Evolutionary conservation across 495 filamentous ascomycete species (phyloP), one percentile per base, ranked within the genome.

Genomic region (Aspergillus panamensis): DNA sequence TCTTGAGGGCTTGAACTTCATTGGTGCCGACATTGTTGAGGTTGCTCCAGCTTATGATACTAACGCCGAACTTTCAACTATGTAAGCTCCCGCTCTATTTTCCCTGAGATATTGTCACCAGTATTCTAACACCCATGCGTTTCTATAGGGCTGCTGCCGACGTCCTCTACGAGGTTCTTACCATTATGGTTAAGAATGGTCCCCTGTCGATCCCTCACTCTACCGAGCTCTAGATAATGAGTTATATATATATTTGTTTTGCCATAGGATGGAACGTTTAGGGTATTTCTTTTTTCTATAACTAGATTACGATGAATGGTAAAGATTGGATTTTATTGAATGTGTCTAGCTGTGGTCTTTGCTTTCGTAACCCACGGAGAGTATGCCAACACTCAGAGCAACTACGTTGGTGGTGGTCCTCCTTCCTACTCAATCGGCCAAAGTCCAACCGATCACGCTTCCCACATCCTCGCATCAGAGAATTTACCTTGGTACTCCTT

Each of bases 1-100:
- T 3, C 75, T 90, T 3, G 83, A 85, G 30, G 88, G 87, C 1
- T 67, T 96, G 51, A 88, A 90, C 54, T 78, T 95, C 48, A 79
- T 95, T 37, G 89, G 87, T 0, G 86, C 87, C 0, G 90, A 95
- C 71, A 83, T 91, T 17, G 88, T 92, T 0, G 88, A 91, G 67
- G 87, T 91, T 16, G 79, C 85, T 3, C 87, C 86, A 1, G 80
- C 81, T 4, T 90, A 89, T 65, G 87, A 89, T 68, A 88, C 82
- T 1, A 80, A 79, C 62, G 86, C 85, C 1, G 84, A 89, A 66
- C 79, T 80, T 17, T 88, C 87, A 4, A 84, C 81, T 0, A 81
- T 90, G 72, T 75, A 60, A 19, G 71, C 44, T 3, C 42, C 16
- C 3, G 0, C 3, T 33, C 5, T 33, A 6, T 40, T 56, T 21